phyloP scores from a whole-genome alignment of 2,329 filamentous ascomycete genomes.

The Ascochyta clinopodiicola region DNA sequence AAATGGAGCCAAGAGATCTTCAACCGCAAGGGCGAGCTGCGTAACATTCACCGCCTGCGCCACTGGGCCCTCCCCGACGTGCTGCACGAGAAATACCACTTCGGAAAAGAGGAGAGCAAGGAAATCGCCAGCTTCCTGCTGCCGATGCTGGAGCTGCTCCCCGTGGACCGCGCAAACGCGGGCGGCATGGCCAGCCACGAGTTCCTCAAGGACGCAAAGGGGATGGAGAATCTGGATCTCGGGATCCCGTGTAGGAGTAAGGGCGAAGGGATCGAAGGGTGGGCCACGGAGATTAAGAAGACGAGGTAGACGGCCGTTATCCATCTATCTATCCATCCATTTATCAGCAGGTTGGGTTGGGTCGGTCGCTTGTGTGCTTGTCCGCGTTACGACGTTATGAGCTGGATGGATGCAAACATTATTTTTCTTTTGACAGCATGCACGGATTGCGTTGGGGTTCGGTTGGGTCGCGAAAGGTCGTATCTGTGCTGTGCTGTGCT shows the following conservation, averaged over 20 bases:
- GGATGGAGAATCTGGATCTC: conserved; percentile 82
- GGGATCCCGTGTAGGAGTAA: conserved; percentile 79
- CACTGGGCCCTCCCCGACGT: conserved; percentile 97
- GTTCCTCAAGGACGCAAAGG: conserved; percentile 84
- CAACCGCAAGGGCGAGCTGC: conserved; percentile 94
- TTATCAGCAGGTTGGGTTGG: no score
- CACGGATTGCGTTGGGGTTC: no score
- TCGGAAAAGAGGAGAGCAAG: conserved; percentile 80
- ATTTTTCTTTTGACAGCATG: not conserved
- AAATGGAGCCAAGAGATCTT: conserved; percentile 99
- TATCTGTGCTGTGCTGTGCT: no score
- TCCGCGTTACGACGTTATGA: not conserved
- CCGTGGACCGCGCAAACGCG: conserved; percentile 89
- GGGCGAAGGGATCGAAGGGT: conserved; percentile 93
- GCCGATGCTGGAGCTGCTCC: conserved; percentile 89
- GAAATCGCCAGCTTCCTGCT: conserved; percentile 81
- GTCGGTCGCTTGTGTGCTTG: not conserved
- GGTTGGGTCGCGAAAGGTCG: no score
- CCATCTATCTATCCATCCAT: not conserved
- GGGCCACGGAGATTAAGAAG: conserved; percentile 84
- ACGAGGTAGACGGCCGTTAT: conserved; percentile 32
- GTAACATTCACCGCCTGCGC: conserved; percentile 94
- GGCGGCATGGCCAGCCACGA: conserved; percentile 89
- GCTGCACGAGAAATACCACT: conserved; percentile 95
- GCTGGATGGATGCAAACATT: not conserved